These are phyloP conservation scores for Colletotrichum neosansevieriae DNA, from an alignment of 2,329 filamentous ascomycete species.

Conservation along the genomic window DNA sequence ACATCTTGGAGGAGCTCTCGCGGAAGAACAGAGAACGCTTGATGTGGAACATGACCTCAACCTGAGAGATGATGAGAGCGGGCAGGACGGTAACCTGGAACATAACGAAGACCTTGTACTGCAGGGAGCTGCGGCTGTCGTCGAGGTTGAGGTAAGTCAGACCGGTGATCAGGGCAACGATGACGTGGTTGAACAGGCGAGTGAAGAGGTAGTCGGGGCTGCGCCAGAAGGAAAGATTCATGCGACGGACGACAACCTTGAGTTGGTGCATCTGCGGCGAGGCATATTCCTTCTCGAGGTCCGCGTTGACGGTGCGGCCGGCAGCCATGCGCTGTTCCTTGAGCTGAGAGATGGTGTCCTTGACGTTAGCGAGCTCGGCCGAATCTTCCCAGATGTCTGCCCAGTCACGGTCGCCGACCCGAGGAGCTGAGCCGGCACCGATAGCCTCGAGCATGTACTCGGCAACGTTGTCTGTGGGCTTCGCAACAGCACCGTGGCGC, in stretches of 20 bases:
- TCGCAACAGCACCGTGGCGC: constrained; percentile 70
- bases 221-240: constrained; percentile 84
- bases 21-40: constrained; percentile 87
- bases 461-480: constrained; percentile 68
- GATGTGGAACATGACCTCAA: constrained; percentile 86
- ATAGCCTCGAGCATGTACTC: constrained; percentile 92
- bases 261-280: constrained; percentile 85
- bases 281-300: constrained; percentile 81
- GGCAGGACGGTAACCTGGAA: constrained; percentile 91
- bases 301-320: constrained; percentile 57
- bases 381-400: constrained; percentile 82
- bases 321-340: constrained; percentile 68
- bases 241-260: constrained; percentile 78
- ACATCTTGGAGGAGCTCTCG: constrained; percentile 88
- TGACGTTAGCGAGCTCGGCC: constrained; percentile 75
- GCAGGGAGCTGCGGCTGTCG: constrained; percentile 79
- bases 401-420: constrained; percentile 83
- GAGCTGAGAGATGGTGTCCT: constrained; percentile 74
- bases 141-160: constrained; percentile 84
- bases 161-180: constrained; percentile 82
- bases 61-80: constrained; percentile 84
- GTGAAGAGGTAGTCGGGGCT: constrained; percentile 92
- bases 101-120: constrained; percentile 89
- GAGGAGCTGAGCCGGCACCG: constrained; percentile 78
- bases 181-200: constrained; percentile 85